Conservation (phyloP, 2,329 filamentous ascomycete genomes). For the Amesomyces nigricolor region DNA sequence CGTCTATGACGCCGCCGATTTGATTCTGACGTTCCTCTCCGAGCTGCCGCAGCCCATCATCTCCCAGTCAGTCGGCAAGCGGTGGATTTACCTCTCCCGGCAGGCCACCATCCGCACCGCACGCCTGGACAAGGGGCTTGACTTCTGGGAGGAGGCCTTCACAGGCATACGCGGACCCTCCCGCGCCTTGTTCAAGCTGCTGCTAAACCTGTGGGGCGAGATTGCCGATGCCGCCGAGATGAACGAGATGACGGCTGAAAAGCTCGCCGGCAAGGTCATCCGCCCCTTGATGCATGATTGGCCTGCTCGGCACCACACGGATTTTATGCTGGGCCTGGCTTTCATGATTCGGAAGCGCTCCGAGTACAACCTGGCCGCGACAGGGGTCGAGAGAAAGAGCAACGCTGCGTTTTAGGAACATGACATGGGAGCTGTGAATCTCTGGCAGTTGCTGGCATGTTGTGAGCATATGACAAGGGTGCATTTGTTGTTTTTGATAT, state of each 20-base stretch:
- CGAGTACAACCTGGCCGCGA: slow-evolving; percentile 36
- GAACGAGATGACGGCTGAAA: slow-evolving; percentile 42
- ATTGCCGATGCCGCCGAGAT: slow-evolving; percentile 34
- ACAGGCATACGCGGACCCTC: slow-evolving; percentile 35
- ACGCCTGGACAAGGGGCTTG: slow-evolving; percentile 38
- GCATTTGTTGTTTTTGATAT: background rate
- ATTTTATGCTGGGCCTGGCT: slow-evolving; percentile 39
- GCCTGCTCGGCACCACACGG: slow-evolving; percentile 32
- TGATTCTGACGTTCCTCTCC: slow-evolving; percentile 37
- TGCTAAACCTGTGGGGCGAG: slow-evolving; percentile 41
- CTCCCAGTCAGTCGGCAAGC: slow-evolving; percentile 34
- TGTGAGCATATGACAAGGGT: background rate
- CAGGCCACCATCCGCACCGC: slow-evolving; percentile 35
- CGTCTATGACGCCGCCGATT: slow-evolving; percentile 38
- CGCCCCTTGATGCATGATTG: slow-evolving; percentile 37
- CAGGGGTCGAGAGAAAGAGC: slow-evolving; percentile 24
- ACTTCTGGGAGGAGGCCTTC: slow-evolving; percentile 44
- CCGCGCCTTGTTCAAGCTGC: slow-evolving; percentile 37
- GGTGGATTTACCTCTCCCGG: slow-evolving; percentile 38
- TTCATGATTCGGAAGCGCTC: slow-evolving; percentile 40
- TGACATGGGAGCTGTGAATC: too few relatives aligned
- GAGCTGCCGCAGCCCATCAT: slow-evolving; percentile 38
- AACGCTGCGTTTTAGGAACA: slow-evolving; percentile 8
- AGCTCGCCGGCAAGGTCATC: slow-evolving; percentile 35
- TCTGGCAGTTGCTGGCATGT: too few relatives aligned